Percentiles rank a stretch among this genome's conserved stretches.
Evolutionary conservation across 345 rosid species (phyloP).

Genomic region (Arabis alpina): DNA sequence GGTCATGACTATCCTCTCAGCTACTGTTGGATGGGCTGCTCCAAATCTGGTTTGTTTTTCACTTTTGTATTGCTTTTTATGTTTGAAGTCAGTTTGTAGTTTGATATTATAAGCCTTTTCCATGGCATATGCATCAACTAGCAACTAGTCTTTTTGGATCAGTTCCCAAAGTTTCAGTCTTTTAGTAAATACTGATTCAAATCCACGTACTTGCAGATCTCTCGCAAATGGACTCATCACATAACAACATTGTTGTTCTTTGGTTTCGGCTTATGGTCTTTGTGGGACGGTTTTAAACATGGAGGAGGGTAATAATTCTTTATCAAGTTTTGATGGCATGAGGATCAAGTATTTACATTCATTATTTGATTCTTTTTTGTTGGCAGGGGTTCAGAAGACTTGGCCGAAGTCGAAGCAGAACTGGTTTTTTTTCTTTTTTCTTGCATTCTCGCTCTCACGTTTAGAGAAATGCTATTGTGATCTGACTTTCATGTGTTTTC

Average conservation of each 20-base stretch:
- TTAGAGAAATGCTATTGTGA: slow-evolving; percentile 24
- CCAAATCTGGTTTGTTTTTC: slow-evolving; percentile 69
- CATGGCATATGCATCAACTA: neutral
- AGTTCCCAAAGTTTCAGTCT: neutral
- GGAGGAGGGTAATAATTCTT: slow-evolving; percentile 48
- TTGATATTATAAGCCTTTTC: neutral
- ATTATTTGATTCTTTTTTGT: slow-evolving; percentile 8
- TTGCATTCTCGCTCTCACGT: neutral
- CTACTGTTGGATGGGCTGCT: slow-evolving; percentile 92
- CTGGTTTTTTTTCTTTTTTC: slow-evolving; percentile 54
- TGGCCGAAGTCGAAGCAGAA: slow-evolving; percentile 91
- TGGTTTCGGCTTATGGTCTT: slow-evolving; percentile 90
- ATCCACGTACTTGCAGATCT: slow-evolving; percentile 57
- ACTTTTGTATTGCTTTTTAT: neutral
- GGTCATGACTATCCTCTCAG: slow-evolving; percentile 98
- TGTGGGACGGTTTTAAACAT: slow-evolving; percentile 82
- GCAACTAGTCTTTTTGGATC: neutral
- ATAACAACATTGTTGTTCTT: slow-evolving; percentile 81
- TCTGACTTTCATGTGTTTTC: slow-evolving; percentile 14
- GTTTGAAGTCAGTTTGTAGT: neutral
- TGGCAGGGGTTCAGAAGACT: slow-evolving; percentile 75
- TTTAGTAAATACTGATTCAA: slow-evolving; percentile 4
- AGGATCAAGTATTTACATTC: neutral
- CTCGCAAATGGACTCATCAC: slow-evolving; percentile 96
- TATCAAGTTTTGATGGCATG: neutral